These are phyloP conservation scores for Plantago coronopus DNA, from an alignment of 305 asterid species.

Conservation along the genomic window DNA sequence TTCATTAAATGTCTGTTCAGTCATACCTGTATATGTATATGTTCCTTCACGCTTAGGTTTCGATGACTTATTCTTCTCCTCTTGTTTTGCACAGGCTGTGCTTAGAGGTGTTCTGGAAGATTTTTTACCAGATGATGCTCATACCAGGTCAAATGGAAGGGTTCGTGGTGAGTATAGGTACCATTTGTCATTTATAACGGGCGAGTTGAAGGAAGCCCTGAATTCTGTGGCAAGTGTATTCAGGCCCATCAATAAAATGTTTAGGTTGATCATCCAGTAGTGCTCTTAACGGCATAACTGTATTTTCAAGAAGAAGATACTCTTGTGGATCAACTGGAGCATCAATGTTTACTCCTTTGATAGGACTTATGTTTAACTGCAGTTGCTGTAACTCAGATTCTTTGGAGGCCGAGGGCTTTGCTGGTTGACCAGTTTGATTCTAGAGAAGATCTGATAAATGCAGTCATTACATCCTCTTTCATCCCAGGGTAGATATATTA, in stretches of 20 bases:
- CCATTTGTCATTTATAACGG: neutral
- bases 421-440: constrained; percentile 92
- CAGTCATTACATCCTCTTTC: constrained; percentile 89
- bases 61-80: neutral
- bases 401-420: constrained; percentile 94
- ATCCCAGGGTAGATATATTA: constrained; percentile 70
- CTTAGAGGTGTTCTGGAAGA: constrained; percentile 67
- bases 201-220: no score
- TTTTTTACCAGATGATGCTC: constrained; percentile 79
- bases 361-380: constrained; percentile 25
- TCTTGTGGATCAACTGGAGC: no score
- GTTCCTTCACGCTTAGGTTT: no score
- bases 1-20: no score
- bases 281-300: no score
- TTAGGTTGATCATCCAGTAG: no score
- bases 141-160: constrained; percentile 80
- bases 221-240: no score
- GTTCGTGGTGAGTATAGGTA: constrained; percentile 68
- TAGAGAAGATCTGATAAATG: constrained; percentile 82
- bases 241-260: no score
- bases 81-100: constrained; percentile 60
- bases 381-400: constrained; percentile 92
- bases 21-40: no score
- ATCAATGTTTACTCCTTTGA: no score
- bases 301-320: no score